phyloP scores from a whole-genome alignment of 371 early-diverging fungal species.

The Coemansia sp. region DNA sequence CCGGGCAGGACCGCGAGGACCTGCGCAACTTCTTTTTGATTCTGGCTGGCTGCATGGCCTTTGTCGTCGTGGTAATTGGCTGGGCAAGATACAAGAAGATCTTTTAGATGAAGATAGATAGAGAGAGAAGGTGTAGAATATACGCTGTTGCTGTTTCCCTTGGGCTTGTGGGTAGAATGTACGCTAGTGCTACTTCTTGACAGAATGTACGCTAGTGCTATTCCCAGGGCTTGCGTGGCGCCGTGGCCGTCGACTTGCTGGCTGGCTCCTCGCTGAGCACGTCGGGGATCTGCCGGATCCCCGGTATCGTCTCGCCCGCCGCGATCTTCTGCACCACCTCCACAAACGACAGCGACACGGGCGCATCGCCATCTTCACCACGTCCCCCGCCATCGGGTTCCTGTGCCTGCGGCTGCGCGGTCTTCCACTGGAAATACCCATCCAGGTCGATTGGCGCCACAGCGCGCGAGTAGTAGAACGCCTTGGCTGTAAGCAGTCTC shows the following conservation, averaged over 20 bases:
- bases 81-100: constrained; percentile 40
- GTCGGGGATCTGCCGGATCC: constrained; percentile 1
- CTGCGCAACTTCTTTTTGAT: constrained; percentile 26
- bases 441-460: neutral
- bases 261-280: neutral
- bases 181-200: too few species aligned
- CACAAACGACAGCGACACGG: neutral
- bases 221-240: constrained; percentile 8
- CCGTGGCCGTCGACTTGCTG: neutral
- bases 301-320: neutral
- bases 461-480: neutral
- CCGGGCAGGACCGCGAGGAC: constrained; percentile 55
- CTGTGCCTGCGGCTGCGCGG: neutral
- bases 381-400: neutral
- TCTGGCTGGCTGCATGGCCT: constrained; percentile 27
- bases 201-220: neutral
- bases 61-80: constrained; percentile 29
- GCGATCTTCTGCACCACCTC: constrained; percentile 2
- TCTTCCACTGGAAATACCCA: neutral
- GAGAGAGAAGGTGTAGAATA: too few species aligned
- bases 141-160: neutral
- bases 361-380: neutral
- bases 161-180: too few species aligned
- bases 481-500: neutral
- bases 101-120: constrained; percentile 11